Evolutionary conservation across 2,329 filamentous ascomycete genomes (phyloP), one percentile per base, ranked within the genome.

Genomic region (Ascochyta viciae-villosae): DNA sequence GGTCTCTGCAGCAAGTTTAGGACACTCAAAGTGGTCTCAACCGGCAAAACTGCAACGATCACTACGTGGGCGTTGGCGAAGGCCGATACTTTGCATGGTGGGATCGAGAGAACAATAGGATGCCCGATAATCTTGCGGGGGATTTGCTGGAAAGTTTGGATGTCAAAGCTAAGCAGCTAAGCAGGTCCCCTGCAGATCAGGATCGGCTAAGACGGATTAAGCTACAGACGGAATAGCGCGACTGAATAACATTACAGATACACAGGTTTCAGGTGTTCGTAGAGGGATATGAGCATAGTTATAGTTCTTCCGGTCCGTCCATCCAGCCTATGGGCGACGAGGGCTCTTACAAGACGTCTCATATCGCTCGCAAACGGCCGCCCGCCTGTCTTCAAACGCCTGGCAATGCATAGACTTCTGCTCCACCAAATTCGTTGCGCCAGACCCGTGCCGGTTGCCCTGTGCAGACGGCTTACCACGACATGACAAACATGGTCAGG

Each of bases 91-190:
- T 44, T 49, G 44, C 54, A 57, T 53, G 7, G 38, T 39, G 44
- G 43, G 43, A 48, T 24, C 39, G 23, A 43, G 44, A 40, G 49
- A 49, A 49, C 45, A 52, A 53, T 42, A 51, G 39, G 43, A 49
- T 52, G 49, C 43, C 42, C 39, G 54, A 57, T 37, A 37, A 26
- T 22, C 33, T 50, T 40, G 48, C 43, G 54, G 54, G 50, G 53
- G 33, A 31, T 34, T 56, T 51, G 46, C 46, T 41, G 33, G 37
- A 42, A 42, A 41, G 33, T 44, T 16, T 45, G 6, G 39, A 42
- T 24, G 33, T 45, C 34, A 33, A 41, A 41, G 52, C 52, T 55
- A 54, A 39, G 26, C 40, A 35, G n/a, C 33, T 31, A 31, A 15
- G 29, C 29, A 31, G 24, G 16, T 50, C 46, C 40, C 52, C 40